Base-by-base conservation (phyloP, 306 rosid species). In the Quercus agrifolia region DNA sequence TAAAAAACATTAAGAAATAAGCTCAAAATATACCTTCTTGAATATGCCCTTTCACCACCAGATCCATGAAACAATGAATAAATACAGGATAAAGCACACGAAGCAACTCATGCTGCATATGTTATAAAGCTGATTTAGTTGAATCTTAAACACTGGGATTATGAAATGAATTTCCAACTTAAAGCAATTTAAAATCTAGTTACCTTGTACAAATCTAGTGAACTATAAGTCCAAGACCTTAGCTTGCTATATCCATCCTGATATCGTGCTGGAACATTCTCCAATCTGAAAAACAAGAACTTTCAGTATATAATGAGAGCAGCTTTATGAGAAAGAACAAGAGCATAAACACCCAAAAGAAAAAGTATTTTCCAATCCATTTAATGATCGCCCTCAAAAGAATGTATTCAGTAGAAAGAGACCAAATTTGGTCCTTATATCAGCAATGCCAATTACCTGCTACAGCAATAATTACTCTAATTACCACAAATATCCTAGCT, bases 81-180 rank as follows among this genome's bases (percentile, higher is more conserved):
- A 93, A 96, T 13, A 93, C 98, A 0, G 99, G 99, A 89, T 93
- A 93, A 76, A 96, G 97, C 79, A 96, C 97, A 3, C 98, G 98
- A 72, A 96, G 92, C 89, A 96, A 86, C 85, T 96, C 99, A 77
- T 89, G 96, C 99, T 93, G 96, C 84, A 90, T 68, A 77, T 71
- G 77, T 63, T 20, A 28, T 52, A 54, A 80, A 56, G 56, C 25
- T 35, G 49, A 67, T 8, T 64, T 68, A 68, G 72, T 35, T 18
- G n/a, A 33, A 8, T 35, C 72, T 33, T 68, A 35, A 68, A 68
- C 14, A 67, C 59, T 62, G 52, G 1, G 73, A 59, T 14, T 18
- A 55, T 35, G 9, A 80, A 71, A 73, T 21, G 57, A 78, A 41
- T 51, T 75, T 25, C 33, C 56, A 57, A 46, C 28, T 28, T 2